These are phyloP conservation scores for Penicillium sp. DNA, from an alignment of 2,329 filamentous ascomycete species.

Conservation along the genomic window DNA sequence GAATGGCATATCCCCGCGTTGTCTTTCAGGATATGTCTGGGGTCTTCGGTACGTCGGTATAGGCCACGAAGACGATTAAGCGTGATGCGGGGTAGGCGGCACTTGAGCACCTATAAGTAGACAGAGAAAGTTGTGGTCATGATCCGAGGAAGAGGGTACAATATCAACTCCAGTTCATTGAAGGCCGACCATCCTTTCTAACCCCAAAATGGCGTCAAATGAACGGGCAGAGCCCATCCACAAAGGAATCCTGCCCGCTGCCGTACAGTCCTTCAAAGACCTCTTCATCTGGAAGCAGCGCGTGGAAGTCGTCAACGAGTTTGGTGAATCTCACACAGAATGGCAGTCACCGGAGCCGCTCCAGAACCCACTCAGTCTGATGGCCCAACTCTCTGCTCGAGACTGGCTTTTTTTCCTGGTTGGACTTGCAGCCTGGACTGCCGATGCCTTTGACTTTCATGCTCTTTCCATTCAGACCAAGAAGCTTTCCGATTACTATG, in stretches of 20 bases:
- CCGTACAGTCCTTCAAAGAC: slow-evolving; percentile 60
- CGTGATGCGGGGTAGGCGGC: slow-evolving; percentile 7
- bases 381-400: slow-evolving; percentile 58
- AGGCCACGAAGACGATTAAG: slow-evolving; percentile 10
- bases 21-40: slow-evolving; percentile 9
- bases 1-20: slow-evolving; percentile 15
- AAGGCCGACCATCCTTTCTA: neutral
- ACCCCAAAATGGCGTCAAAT: slow-evolving; percentile 18
- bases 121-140: neutral
- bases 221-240: slow-evolving; percentile 63
- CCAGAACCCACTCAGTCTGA: slow-evolving; percentile 64
- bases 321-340: slow-evolving; percentile 62
- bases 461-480: slow-evolving; percentile 72
- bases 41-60: slow-evolving; percentile 7
- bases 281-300: slow-evolving; percentile 72
- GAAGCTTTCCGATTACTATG: slow-evolving; percentile 61
- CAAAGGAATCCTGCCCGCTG: slow-evolving; percentile 60
- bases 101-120: slow-evolving; percentile 12
- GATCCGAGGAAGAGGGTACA: neutral
- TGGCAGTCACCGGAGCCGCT: slow-evolving; percentile 65
- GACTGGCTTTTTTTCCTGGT: slow-evolving; percentile 75
- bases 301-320: slow-evolving; percentile 52
- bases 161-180: neutral
- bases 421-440: slow-evolving; percentile 70
- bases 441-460: slow-evolving; percentile 81